Evolutionary conservation across 1,284 basidiomycete species (phyloP).

Genomic region (Ustilago trichophora): DNA sequence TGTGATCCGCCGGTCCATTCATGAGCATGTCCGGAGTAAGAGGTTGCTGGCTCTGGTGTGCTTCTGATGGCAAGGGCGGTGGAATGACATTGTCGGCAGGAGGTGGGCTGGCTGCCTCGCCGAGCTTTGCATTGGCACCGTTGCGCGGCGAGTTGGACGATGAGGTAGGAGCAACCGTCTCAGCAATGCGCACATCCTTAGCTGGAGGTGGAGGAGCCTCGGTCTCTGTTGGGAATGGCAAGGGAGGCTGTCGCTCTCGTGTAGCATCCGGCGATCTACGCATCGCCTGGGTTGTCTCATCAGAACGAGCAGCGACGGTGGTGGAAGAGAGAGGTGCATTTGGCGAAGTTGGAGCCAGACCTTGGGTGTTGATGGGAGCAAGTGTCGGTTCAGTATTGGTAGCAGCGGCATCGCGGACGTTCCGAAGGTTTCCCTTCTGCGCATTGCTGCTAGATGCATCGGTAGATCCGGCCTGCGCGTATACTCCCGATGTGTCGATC

Average conservation of each 20-base stretch:
- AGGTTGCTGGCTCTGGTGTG: conserved; percentile 7
- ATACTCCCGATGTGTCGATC: neutral
- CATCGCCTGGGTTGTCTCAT: conserved; percentile 27
- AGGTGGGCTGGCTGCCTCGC: neutral
- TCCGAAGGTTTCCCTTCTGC: conserved; percentile 1
- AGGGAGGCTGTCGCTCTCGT: neutral
- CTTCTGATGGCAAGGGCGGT: conserved; percentile 43
- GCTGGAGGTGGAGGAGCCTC: conserved; percentile 16
- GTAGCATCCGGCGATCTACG: conserved; percentile 22
- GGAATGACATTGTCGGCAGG: conserved; percentile 46
- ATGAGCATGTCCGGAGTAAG: conserved; percentile 20
- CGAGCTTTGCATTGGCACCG: neutral
- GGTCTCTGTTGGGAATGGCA: neutral
- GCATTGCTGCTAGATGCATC: neutral
- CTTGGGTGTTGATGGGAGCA: conserved; percentile 33
- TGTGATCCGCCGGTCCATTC: conserved; percentile 31
- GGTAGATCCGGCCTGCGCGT: neutral
- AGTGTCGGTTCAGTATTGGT: conserved; percentile 3
- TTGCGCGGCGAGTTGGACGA: conserved; percentile 4
- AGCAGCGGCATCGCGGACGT: neutral
- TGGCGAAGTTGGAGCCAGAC: conserved; percentile 17
- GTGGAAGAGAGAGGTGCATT: conserved; percentile 29
- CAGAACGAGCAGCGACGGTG: conserved; percentile 28
- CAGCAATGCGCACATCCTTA: conserved; percentile 12
- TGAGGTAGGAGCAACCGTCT: neutral